Evolutionary conservation across 805 yeast genomes (phyloP), one percentile per base, ranked within the genome.

Genomic region (Scheffersomyces coipomensis): DNA sequence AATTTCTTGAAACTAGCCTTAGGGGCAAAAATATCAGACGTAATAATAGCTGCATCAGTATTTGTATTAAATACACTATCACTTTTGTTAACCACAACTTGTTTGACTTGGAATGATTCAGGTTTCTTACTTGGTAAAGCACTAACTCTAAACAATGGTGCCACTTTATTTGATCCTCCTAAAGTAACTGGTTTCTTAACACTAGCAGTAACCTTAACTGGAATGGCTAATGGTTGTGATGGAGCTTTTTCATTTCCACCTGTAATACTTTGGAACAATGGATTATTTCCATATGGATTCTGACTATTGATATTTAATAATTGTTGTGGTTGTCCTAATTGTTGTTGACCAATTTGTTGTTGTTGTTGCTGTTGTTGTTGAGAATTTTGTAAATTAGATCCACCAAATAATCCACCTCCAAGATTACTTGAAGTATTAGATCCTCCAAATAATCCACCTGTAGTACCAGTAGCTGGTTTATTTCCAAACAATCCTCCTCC

Each of bases 281-380:
- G 85, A 50, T 83, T 82, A 34, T 78, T 74, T 1, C 96, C 95
- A 56, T 87, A 90, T 32, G 97, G 96, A 55, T 84, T 64, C 38
- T 58, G 64, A 2, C 66, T 50, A 34, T 49, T 56, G 38, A 67
- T 57, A 42, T 55, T 66, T 23, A 53, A 53, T 34, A 61, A 46
- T 17, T 60, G 9, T 34, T 51, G 63, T 26, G 45, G 58, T 34
- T 39, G 51, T 15, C 39, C 53, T 27, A 48, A 57, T 34, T 46
- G 55, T 25, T 44, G 53, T 27, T 51, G 59, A 53, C 49, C 43
- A 44, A 55, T 58, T 38, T 37, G n/a, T 38, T 42, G 27, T 40
- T 47, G 60, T 35, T n/a, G n/a, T n/a, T n/a, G n/a, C n/a, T n/a
- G 49, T 19, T 42, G 55, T 19, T 45, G 56, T 35, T 47, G 55